Evolutionary conservation across 805 yeast species (phyloP).

Genomic region (Sporopachydermia lactativora): DNA sequence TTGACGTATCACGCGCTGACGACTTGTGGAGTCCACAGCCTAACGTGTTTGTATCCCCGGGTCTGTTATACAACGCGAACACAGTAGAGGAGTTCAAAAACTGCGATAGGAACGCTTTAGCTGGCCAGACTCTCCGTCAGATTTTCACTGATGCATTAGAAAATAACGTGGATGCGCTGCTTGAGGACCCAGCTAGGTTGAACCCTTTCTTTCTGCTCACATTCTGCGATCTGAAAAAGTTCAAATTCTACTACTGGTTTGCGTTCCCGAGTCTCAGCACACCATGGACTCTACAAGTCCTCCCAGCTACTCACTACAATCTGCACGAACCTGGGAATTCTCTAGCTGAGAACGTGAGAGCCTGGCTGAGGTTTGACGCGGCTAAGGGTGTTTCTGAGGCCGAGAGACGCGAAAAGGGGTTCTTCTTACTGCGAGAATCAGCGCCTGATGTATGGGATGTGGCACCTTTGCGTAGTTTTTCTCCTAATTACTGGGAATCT

Average conservation of each 20-base stretch:
- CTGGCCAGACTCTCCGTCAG: slow-evolving; percentile 20
- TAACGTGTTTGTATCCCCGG: slow-evolving; percentile 15
- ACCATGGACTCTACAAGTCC: slow-evolving; percentile 26
- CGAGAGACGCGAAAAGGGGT: slow-evolving; percentile 15
- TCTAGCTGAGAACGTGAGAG: slow-evolving; percentile 6
- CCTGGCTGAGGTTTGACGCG: slow-evolving; percentile 8
- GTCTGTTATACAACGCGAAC: slow-evolving; percentile 47
- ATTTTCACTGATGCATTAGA: neutral
- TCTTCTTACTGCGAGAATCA: slow-evolving; percentile 15
- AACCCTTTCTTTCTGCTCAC: slow-evolving; percentile 38
- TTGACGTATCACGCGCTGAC: slow-evolving; percentile 13
- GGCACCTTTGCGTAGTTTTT: slow-evolving; percentile 10
- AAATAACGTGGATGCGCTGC: slow-evolving; percentile 18
- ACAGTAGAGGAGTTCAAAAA: slow-evolving; percentile 76
- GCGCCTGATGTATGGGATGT: slow-evolving; percentile 8
- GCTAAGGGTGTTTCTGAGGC: slow-evolving; percentile 8
- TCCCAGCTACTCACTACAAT: slow-evolving; percentile 4
- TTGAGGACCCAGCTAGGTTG: slow-evolving; percentile 27
- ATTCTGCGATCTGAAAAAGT: slow-evolving; percentile 83
- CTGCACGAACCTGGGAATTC: slow-evolving; percentile 10
- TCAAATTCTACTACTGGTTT: slow-evolving; percentile 82
- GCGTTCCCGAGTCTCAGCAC: slow-evolving; percentile 55
- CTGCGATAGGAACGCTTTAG: slow-evolving; percentile 44
- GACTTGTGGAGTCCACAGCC: slow-evolving; percentile 7
- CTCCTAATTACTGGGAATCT: slow-evolving; percentile 4